These are phyloP conservation scores for Podaxis rugospora DNA, from an alignment of 768 basidiomycete species.

Conservation along the genomic window DNA sequence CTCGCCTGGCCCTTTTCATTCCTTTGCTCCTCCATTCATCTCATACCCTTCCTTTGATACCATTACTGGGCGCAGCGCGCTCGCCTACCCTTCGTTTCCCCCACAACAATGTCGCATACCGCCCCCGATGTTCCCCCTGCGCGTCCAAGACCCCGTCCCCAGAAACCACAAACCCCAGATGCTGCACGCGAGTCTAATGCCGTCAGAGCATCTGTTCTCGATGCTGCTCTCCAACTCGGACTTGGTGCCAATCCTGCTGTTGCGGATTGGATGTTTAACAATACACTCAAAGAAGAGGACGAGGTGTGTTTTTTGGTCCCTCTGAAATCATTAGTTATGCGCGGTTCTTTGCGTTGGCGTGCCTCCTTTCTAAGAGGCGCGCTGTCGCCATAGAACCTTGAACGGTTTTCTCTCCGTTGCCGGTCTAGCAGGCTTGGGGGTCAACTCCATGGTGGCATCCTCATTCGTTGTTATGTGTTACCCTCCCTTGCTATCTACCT, in stretches of 20 bases:
- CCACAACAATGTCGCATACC: not conserved
- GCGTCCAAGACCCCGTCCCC: not conserved
- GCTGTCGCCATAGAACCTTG: not conserved
- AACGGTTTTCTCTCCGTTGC: not conserved
- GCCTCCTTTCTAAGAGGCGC: not conserved
- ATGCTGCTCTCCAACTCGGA: slow-evolving; percentile 67
- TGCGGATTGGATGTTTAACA: slow-evolving; percentile 70
- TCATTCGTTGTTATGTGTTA: not conserved
- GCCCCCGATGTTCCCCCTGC: not conserved
- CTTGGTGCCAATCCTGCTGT: slow-evolving; percentile 54
- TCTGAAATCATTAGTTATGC: not conserved
- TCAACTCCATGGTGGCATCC: not conserved
- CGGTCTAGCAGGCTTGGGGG: not conserved
- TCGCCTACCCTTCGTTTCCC: not conserved
- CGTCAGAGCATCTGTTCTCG: slow-evolving; percentile 70
- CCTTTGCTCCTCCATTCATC: not conserved
- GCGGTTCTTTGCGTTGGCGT: not conserved
- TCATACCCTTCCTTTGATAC: not conserved
- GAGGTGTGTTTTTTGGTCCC: slow-evolving; percentile 20
- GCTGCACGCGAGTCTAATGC: slow-evolving; percentile 48
- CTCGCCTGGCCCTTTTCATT: not conserved
- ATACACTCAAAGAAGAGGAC: slow-evolving; percentile 52
- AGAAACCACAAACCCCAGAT: not conserved
- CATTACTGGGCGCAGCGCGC: slow-evolving; percentile 6
- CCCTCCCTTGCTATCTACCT: not conserved